Evolutionary conservation across 1,284 basidiomycete genomes (phyloP), one percentile per base, ranked within the genome.

Genomic region (Ustilago nuda): DNA sequence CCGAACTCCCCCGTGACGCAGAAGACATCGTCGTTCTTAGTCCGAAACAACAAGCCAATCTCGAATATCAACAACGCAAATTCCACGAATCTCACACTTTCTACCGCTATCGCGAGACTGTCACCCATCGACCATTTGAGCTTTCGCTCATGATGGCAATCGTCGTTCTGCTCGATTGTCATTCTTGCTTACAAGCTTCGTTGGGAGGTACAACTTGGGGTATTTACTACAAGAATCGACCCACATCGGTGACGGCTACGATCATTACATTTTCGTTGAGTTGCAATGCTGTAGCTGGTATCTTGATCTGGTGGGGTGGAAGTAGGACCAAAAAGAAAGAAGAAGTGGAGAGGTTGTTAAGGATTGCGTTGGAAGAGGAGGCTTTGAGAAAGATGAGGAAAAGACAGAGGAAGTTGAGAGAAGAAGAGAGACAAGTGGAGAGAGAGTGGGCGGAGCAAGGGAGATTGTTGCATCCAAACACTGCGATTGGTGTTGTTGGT

Each of bases 41-140:
- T 2, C 81, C 82, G 11, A 79, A 75, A 36, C 81, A 84, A 54
- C 83, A 84, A 61, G 79, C 75, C 8, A 80, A 67, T 35, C 74
- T 84, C 1, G 76, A 82, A 65, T 82, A 84, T 39, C 82, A 84
- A 52, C 83, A 84, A 58, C 70, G 82, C 60, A 75, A 78, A 33
- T 84, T 84, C 72, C 83, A 84, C 63, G 67, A 73, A n/a, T 82
- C 79, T n/a, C 83, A 84, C 61, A 83, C 82, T 1, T 95, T 93
- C 92, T 95, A 95, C 86, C 88, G 92, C 46, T 91, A 93, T 8
- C 93, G 94, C 85, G 93, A 92, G 46, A 94, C 93, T 5, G 91
- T 91, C 62, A 94, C 94, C 0, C 93, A 95, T 84, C 88, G 91
- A 56, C 93, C 93, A 6, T 94, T 94, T 92, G 78, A 81, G 23